These are phyloP conservation scores for Pichia occidentalis DNA, from an alignment of 805 yeast genomes.

Conservation along the genomic window DNA sequence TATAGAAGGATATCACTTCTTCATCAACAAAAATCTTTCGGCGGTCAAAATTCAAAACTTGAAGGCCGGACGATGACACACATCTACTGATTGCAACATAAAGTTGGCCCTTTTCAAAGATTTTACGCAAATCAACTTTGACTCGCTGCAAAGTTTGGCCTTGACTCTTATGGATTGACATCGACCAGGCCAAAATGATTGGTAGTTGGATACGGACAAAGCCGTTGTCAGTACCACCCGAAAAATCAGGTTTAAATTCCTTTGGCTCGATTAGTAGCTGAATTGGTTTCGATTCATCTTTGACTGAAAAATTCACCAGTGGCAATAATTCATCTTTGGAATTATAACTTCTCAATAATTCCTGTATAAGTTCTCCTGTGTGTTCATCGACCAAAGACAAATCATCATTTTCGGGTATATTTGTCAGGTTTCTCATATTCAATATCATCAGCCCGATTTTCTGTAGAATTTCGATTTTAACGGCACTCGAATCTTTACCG, in stretches of 20 bases:
- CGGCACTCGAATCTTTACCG: slow-evolving; percentile 7
- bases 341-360: slow-evolving; percentile 20
- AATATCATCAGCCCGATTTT: slow-evolving; percentile 8
- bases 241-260: slow-evolving; percentile 30
- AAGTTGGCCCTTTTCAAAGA: slow-evolving; percentile 78
- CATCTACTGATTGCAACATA: slow-evolving; percentile 82
- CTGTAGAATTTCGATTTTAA: slow-evolving; percentile 9
- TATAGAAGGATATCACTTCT: slow-evolving; percentile 57
- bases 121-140: slow-evolving; percentile 56
- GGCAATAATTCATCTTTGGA: slow-evolving; percentile 32
- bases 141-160: slow-evolving; percentile 75
- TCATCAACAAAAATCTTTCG: slow-evolving; percentile 50
- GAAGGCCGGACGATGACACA: slow-evolving; percentile 55
- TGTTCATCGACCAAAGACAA: slow-evolving; percentile 7
- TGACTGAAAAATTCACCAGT: slow-evolving; percentile 38
- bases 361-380: slow-evolving; percentile 12
- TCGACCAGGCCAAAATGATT: slow-evolving; percentile 69
- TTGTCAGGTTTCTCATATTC: slow-evolving; percentile 4
- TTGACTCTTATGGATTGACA: slow-evolving; percentile 79
- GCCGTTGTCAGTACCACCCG: slow-evolving; percentile 14
- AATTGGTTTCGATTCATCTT: slow-evolving; percentile 23
- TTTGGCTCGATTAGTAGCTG: slow-evolving; percentile 29
- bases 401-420: slow-evolving; percentile 3
- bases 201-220: slow-evolving; percentile 56
- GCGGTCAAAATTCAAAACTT: slow-evolving; percentile 59